These are phyloP conservation scores for Paracoccidioides lutzii DNA, from an alignment of 2,329 filamentous ascomycete genomes.

Conservation along the genomic window DNA sequence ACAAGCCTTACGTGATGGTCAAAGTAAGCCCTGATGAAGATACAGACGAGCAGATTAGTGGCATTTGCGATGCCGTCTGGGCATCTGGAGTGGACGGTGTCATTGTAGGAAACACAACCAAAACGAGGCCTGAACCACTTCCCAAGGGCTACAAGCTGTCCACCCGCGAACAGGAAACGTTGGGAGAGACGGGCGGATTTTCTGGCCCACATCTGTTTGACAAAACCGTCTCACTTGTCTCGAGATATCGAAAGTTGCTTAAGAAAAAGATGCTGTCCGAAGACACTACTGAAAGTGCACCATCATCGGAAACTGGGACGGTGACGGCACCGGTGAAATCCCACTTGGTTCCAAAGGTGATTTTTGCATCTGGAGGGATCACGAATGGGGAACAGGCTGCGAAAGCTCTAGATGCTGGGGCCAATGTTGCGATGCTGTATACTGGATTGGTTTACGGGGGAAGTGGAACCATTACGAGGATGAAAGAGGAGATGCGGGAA, in stretches of 20 bases:
- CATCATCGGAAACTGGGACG: constrained; percentile 9
- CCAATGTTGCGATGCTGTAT: constrained; percentile 83
- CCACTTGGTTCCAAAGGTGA: constrained; percentile 47
- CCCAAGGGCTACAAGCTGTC: constrained; percentile 55
- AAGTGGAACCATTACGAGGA: constrained; percentile 44
- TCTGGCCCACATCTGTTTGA: constrained; percentile 84
- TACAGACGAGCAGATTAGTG: constrained; percentile 66
- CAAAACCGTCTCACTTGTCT: constrained; percentile 64
- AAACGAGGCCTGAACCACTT: constrained; percentile 58
- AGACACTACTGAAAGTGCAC: constrained; percentile 11
- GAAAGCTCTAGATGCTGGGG: constrained; percentile 72
- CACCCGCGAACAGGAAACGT: constrained; percentile 49
- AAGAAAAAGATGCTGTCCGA: constrained; percentile 35
- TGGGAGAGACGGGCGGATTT: constrained; percentile 74
- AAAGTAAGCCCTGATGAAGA: constrained; percentile 97
- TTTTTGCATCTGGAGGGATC: constrained; percentile 90
- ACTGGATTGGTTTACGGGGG: constrained; percentile 59
- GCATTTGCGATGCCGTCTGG: constrained; percentile 77
- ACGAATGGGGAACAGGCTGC: constrained; percentile 75
- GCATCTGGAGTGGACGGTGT: constrained; percentile 81
- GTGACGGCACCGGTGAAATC: constrained; percentile 9
- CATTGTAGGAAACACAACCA: constrained; percentile 96
- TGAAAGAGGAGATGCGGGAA: constrained; percentile 36
- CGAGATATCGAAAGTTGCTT: constrained; percentile 59
- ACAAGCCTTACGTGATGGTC: constrained; percentile 79